Evolutionary conservation across 2,329 filamentous ascomycete species (phyloP), one percentile per base, ranked within the genome.

Genomic region (Diaporthe batatas): DNA sequence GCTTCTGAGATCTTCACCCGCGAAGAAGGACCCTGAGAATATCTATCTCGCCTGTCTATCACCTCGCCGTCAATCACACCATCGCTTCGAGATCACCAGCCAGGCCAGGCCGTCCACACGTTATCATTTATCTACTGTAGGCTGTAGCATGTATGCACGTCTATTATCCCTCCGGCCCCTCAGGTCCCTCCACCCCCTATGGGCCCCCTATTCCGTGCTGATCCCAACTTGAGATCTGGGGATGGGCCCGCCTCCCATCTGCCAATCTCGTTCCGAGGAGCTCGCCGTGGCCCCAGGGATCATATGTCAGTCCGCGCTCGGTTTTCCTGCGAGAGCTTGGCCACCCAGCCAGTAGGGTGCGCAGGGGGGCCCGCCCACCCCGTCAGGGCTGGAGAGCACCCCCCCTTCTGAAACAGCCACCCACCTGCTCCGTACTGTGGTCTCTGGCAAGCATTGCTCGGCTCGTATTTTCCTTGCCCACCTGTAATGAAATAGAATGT

Each of bases 201-300:
- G 54, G 62, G 34, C 70, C 73, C 72, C 73, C 70, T 74, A 72
- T 74, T 72, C 51, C 57, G 70, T 62, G 73, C 70, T 70, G 73
- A 74, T 74, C 73, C 21, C 70, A 72, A 72, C 70, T 70, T 57
- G 32, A 70, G 44, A 55, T 68, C 70, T 74, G 73, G 73, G 65
- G 64, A 67, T 72, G 67, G 65, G 16, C 58, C 70, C 65, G 64
- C 55, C 42, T 51, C 47, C 64, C 65, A 25, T 70, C 72, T 71
- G 68, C 68, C 72, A 73, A 71, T 73, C 68, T 65, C 51, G 29
- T 73, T 71, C 68, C 68, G 44, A 73, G 72, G 70, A 73, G 68
- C 62, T 39, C 62, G 62, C 62, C n/a, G 47, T 67, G 47, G 3
- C 32, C 36, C 62, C 62, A 51, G 62, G 62, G 62, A 67, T 67